Base-by-base conservation (phyloP, 2,329 filamentous ascomycete species). In the Aspergillus sp. region DNA sequence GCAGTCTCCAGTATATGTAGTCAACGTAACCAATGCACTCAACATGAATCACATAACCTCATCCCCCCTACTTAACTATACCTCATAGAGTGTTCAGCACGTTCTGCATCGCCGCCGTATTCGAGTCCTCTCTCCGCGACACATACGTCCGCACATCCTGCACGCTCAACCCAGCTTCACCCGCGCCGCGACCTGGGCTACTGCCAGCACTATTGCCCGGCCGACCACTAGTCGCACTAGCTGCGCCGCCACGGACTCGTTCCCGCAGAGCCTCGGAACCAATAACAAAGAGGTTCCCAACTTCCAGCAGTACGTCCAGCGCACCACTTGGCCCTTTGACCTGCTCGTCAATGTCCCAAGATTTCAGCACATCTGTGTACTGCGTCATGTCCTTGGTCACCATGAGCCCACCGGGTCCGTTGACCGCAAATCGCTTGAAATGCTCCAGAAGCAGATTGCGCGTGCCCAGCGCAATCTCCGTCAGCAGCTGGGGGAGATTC, bases 331-430 rank as follows among this genome's bases (percentile, higher is more conserved):
- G 65, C 6, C 66, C 67, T 50, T 73, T 73, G 45, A 70, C 63
- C n/a, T 88, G 84, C 62, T 85, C 86, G 49, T 82, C 80, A 38
- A 92, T 78, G 24, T 88, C 83, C 90, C 91, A 97, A 32, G 85
- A 85, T 56, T 89, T 85, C 59, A 99, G 80, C 10, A 95, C 84
- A 55, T 92, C 87, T 8, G 89, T 88, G 71, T 99, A 99, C 67
- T 90, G 91, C 33, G 90, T 90, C 70, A 97, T 92, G 68, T 99
- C 94, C 75, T 97, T 95, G 33, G 88, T 93, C 22, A 97, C 90
- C 83, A 96, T 94, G 44, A 99, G 82, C 2, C 91, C 94, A 55
- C 94, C 94, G 0, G 93, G 92, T 38, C 92, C 90, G 61, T 91
- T 96, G 60, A 99, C 90, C 55, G 87, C 85, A 75, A 95, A 99